Conservation (phyloP, 2,329 filamentous ascomycete genomes). For the Clonostachys chloroleuca region DNA sequence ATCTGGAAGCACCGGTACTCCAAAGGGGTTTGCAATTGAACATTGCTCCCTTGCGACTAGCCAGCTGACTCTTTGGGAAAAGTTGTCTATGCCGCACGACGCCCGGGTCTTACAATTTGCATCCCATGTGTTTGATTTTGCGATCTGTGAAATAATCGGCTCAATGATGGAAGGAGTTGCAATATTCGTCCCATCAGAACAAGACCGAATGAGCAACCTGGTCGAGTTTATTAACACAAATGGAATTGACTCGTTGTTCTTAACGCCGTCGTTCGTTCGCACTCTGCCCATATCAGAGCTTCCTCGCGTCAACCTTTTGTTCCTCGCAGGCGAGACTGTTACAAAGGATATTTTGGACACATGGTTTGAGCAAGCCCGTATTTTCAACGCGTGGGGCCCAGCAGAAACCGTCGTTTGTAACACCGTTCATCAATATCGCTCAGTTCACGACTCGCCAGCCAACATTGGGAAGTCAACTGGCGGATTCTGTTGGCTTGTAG, state of each 20-base stretch:
- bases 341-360: conserved; percentile 3
- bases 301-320: conserved; percentile 1
- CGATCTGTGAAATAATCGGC: conserved; percentile 11
- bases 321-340: conserved; percentile 5
- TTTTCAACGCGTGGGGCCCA: conserved; percentile 6
- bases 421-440: conserved; percentile 4
- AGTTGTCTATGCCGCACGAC: not conserved
- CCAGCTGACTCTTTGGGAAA: not conserved
- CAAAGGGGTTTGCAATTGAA: conserved; percentile 6
- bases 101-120: conserved; percentile 18
- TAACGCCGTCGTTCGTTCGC: conserved; percentile 5
- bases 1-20: conserved; percentile 6
- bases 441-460: not conserved
- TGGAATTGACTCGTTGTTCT: conserved; percentile 8
- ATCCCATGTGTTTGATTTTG: conserved; percentile 1
- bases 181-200: conserved; percentile 28
- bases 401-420: conserved; percentile 1
- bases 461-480: conserved; percentile 2
- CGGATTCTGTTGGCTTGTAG: conserved; percentile 9
- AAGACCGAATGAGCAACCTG: conserved; percentile 28
- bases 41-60: not conserved
- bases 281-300: not conserved
- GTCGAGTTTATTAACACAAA: conserved; percentile 8
- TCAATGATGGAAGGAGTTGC: conserved; percentile 15
- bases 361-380: conserved; percentile 3